Conservation (phyloP, 768 basidiomycete species). For the Calocybe cyanea region DNA sequence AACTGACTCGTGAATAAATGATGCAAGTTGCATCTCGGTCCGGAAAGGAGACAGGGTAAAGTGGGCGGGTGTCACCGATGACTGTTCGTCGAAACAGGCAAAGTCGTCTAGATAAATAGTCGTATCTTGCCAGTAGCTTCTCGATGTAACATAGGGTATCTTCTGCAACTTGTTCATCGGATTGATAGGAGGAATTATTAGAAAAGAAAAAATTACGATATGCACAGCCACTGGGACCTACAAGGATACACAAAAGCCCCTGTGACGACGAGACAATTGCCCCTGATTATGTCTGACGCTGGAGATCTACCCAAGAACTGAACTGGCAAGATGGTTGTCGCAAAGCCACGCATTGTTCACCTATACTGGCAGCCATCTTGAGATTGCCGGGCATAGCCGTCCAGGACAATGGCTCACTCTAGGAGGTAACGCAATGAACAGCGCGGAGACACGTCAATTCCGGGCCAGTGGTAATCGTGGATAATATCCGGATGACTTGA, state of each 20-base stretch:
- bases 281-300: constrained; percentile 12
- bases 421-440: background rate
- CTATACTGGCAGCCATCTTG: constrained; percentile 12
- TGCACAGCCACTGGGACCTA: constrained; percentile 41
- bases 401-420: constrained; percentile 19
- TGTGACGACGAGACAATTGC: constrained; percentile 7
- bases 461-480: background rate
- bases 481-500: background rate
- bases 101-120: no score
- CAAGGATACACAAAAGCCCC: constrained; percentile 36
- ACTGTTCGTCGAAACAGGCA: no score
- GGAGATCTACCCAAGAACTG: constrained; percentile 9
- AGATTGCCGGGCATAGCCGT: constrained; percentile 7
- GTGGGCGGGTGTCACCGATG: no score
- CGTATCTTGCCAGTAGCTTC: no score
- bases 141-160: no score
- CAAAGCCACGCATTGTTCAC: constrained; percentile 27
- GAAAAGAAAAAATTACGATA: constrained; percentile 22
- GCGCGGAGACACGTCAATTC: background rate
- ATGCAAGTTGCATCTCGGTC: no score
- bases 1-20: background rate
- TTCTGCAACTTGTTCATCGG: no score
- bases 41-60: no score
- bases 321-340: constrained; percentile 2
- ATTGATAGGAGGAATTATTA: background rate